Percentiles rank a stretch among this genome's conserved stretches.
phyloP scores from a whole-genome alignment of 1,284 basidiomycete genomes.

The Cryptococcus hybrid region DNA sequence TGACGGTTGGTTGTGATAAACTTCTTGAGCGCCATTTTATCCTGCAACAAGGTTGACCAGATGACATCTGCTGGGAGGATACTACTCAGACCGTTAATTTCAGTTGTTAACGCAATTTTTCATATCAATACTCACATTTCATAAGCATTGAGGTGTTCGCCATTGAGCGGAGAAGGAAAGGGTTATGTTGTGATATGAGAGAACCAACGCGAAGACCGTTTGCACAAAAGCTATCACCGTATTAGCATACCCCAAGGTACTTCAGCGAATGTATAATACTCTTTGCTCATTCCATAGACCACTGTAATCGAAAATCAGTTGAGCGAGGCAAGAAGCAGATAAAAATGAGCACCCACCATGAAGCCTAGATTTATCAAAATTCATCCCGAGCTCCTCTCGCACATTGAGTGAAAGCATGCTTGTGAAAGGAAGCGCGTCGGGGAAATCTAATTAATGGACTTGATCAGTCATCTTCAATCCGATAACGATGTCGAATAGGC shows the following conservation, averaged over 20 bases:
- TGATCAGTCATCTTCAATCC: not conserved
- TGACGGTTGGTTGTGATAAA: conserved; percentile 40
- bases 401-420: conserved; percentile 50
- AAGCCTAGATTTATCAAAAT: conserved; percentile 47
- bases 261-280: conserved; percentile 23
- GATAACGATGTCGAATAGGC: not conserved
- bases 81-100: conserved; percentile 17
- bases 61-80: conserved; percentile 46
- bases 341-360: conserved; percentile 30
- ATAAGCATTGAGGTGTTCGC: conserved; percentile 45
- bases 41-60: conserved; percentile 36
- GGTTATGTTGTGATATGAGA: conserved; percentile 50
- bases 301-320: conserved; percentile 18
- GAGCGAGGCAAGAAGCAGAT: not conserved
- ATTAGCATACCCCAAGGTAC: not conserved
- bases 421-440: conserved; percentile 43
- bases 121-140: conserved; percentile 32
- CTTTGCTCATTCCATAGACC: conserved; percentile 51
- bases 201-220: conserved; percentile 52
- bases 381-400: conserved; percentile 44
- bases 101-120: not conserved
- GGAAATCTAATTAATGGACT: conserved; percentile 17
- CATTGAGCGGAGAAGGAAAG: conserved; percentile 46
- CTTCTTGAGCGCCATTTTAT: conserved; percentile 22
- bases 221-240: conserved; percentile 45